Percentiles rank a stretch among this genome's conserved stretches.
Evolutionary conservation across 2,329 filamentous ascomycete species (phyloP).

Genomic region (Colletotrichum caudatum): DNA sequence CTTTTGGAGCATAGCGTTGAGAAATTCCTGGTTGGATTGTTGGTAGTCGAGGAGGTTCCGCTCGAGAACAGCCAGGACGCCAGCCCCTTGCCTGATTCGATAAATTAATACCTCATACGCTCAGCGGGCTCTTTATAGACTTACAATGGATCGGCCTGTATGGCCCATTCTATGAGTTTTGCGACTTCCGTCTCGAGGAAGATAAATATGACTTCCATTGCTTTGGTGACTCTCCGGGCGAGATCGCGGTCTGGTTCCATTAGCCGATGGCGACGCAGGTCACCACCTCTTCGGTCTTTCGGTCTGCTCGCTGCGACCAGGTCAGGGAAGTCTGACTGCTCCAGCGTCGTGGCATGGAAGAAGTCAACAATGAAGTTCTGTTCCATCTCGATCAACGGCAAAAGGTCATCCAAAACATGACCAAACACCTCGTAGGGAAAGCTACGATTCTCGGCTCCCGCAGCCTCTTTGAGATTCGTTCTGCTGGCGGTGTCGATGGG

Average conservation of each 20-base stretch:
- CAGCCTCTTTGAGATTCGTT: constrained; percentile 64
- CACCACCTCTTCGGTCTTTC: constrained; percentile 75
- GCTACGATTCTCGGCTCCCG: constrained; percentile 72
- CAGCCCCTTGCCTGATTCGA: constrained; percentile 80
- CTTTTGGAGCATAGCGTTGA: constrained; percentile 83
- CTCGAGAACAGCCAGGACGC: constrained; percentile 84
- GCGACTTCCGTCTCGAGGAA: constrained; percentile 86
- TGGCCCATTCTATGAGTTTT: constrained; percentile 84
- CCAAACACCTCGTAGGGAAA: constrained; percentile 86
- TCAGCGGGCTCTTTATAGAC: constrained; percentile 50
- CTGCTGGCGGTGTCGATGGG: constrained; percentile 71
- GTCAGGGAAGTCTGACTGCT: constrained; percentile 86
- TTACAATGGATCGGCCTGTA: constrained; percentile 84
- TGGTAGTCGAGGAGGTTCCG: constrained; percentile 82
- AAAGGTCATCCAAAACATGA: constrained; percentile 82
- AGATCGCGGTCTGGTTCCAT: constrained; percentile 91
- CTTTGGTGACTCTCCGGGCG: constrained; percentile 84
- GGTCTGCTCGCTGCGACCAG: constrained; percentile 75
- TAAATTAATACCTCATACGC: constrained; percentile 36
- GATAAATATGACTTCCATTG: constrained; percentile 89
- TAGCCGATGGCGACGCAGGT: constrained; percentile 78
- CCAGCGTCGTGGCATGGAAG: constrained; percentile 91
- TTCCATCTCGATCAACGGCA: constrained; percentile 88
- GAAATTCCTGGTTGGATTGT: constrained; percentile 93
- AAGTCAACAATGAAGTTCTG: constrained; percentile 98